A percentile compares a stretch with the other conserved stretches of the same genome.
phyloP scores from a whole-genome alignment of 2,329 filamentous ascomycete species.

The Epichloe hybrida region DNA sequence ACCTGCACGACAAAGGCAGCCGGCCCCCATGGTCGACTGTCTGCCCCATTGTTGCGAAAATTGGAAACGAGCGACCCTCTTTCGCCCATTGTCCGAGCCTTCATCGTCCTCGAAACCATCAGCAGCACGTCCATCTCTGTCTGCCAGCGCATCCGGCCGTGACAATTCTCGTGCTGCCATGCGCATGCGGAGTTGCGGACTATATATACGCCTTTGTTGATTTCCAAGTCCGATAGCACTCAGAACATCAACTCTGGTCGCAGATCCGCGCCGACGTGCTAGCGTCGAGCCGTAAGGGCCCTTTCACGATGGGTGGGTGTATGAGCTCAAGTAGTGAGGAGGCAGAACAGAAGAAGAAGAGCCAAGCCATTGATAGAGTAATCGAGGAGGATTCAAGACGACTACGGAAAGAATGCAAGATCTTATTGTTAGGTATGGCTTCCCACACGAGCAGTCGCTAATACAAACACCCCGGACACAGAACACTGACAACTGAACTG shows the following conservation, averaged over 20 bases:
- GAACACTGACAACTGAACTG: slow-evolving; percentile 9
- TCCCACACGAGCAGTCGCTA: neutral
- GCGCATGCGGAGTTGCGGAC: neutral
- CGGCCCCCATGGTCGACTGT: neutral
- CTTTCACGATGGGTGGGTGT: slow-evolving; percentile 70
- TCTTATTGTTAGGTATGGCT: slow-evolving; percentile 69
- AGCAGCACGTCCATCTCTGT: neutral
- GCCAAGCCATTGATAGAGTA: slow-evolving; percentile 85
- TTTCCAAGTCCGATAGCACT: neutral
- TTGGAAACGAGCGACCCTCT: neutral
- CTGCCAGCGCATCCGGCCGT: neutral
- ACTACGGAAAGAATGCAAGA: slow-evolving; percentile 96
- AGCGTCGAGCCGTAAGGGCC: slow-evolving; percentile 7
- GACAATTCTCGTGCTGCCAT: neutral
- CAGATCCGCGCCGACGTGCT: neutral
- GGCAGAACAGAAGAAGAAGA: slow-evolving; percentile 87
- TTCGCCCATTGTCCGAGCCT: neutral
- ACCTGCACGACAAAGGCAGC: neutral
- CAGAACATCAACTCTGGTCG: neutral
- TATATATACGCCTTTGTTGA: neutral
- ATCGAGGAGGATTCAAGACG: slow-evolving; percentile 90
- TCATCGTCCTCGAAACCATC: neutral
- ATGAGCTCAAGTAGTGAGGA: slow-evolving; percentile 82
- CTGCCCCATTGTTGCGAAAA: neutral
- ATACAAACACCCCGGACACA: neutral